Percentiles rank a stretch among this genome's conserved stretches.
phyloP scores from a whole-genome alignment of 2,329 filamentous ascomycete species.

The Monosporascus sp. region DNA sequence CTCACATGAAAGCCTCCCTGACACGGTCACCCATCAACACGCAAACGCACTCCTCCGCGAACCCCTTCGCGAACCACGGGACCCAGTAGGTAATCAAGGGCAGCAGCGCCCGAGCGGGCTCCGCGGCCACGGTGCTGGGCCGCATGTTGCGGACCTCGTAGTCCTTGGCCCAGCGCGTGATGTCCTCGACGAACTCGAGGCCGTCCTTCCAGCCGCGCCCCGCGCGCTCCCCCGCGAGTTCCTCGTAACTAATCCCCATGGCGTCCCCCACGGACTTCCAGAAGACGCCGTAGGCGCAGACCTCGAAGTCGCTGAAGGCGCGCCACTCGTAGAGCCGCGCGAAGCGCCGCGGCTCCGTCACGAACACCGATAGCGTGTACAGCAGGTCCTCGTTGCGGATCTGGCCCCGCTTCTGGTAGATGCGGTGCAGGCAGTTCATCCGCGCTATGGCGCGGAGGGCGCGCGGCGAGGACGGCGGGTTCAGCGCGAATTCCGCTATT shows the following conservation, averaged over 20 bases:
- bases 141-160: conserved; percentile 60
- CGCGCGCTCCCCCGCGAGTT: conserved; percentile 25
- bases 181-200: conserved; percentile 45
- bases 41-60: conserved; percentile 45
- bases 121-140: conserved; percentile 41
- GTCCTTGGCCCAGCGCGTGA: conserved; percentile 39
- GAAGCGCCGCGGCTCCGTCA: conserved; percentile 60
- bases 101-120: conserved; percentile 53
- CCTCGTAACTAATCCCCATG: conserved; percentile 55
- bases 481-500: conserved; percentile 25
- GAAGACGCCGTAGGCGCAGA: conserved; percentile 60
- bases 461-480: conserved; percentile 30
- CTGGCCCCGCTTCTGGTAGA: conserved; percentile 26
- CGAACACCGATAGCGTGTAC: conserved; percentile 49
- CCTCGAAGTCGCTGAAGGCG: conserved; percentile 58
- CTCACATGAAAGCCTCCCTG: conserved; percentile 59
- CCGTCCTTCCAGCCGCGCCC: conserved; percentile 39
- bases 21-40: conserved; percentile 60
- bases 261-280: conserved; percentile 68
- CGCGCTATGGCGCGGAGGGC: conserved; percentile 29
- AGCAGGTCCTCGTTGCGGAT: conserved; percentile 33
- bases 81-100: conserved; percentile 53
- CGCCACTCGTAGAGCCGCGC: conserved; percentile 67
- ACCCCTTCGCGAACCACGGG: conserved; percentile 37
- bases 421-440: conserved; percentile 34